These are phyloP conservation scores for Pythium periplocum DNA, from an alignment of 352 stramenopile species.

Conservation along the genomic window DNA sequence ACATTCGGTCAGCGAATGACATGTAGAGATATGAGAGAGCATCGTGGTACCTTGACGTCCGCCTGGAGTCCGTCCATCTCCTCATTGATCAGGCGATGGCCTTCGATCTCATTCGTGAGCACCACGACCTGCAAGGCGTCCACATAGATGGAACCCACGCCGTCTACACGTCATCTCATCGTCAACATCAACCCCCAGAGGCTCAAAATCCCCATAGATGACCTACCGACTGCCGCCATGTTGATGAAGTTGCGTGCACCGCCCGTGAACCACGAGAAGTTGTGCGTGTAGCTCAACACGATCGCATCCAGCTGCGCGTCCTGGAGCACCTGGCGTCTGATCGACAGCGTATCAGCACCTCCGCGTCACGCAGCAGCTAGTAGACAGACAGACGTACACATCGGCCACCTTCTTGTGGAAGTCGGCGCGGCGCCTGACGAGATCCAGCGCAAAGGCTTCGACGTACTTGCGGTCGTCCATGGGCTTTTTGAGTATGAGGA, in stretches of 20 bases:
- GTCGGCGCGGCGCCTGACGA: conserved; percentile 32
- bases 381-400: conserved; percentile 2
- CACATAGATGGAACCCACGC: conserved; percentile 60
- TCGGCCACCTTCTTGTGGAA: conserved; percentile 36
- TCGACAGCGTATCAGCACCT: not conserved
- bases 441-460: conserved; percentile 43
- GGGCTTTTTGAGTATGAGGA: not conserved
- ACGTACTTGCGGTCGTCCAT: conserved; percentile 65
- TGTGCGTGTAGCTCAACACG: conserved; percentile 53
- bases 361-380: not conserved
- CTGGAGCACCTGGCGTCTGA: conserved; percentile 36
- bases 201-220: not conserved
- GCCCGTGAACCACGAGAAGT: conserved; percentile 66
- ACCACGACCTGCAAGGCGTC: conserved; percentile 41
- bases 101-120: conserved; percentile 73
- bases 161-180: conserved; percentile 17
- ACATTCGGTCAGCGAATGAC: not conserved
- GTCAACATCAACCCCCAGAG: conserved; percentile 1
- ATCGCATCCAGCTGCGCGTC: conserved; percentile 38
- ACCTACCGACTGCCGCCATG: conserved; percentile 52
- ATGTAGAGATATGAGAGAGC: no score
- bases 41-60: conserved; percentile 21
- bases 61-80: conserved; percentile 50
- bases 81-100: conserved; percentile 61
- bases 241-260: conserved; percentile 61